Base-by-base conservation (phyloP, 108 stramenopile species). In the Pseudonitzschia pungens region DNA sequence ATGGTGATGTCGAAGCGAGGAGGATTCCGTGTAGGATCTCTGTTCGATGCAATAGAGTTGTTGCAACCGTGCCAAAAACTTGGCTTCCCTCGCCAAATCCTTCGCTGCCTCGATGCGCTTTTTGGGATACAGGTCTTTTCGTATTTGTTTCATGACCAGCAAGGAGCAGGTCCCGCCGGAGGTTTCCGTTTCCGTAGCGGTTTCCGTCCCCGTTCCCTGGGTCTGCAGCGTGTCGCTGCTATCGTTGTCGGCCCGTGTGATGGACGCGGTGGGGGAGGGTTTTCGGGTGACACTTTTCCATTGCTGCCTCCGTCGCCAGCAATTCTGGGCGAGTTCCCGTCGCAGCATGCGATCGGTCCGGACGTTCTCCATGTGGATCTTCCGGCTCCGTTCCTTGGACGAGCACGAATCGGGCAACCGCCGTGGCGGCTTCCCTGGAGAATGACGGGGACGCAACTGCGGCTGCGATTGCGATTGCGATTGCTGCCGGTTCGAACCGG, bases 61-160 rank as follows among this genome's bases (percentile, higher is more conserved):
- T 62, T 79, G 75, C 55, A 92, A 52, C 42, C 74, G 66, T 11
- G 81, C 58, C 16, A 92, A 70, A 33, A 92, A 85, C 68, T 87
- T 82, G n/a, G 88, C 88, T 81, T 92, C 91, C 16, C 80, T 76
- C 0, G 91, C 84, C 21, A 92, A 40, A 70, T 89, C 88, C 29
- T 89, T 83, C 53, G 69, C 69, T 0, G 77, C 79, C 54, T 75
- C 77, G 11, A 76, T 65, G 67, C 83, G 84, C 31, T 77, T 80
- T 41, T 75, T 69, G 1, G 79, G 74, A 58, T 78, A 78, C 66
- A 82, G 55, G 48, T 76, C 82, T 16, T 65, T 66, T 11, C 77
- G 75, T 31, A 76, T 59, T 24, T 71, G 75, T 64, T 83, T 80
- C 31, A 80, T 67, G 27, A 43, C 55, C 41, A 48, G 24, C 45